Conservation (phyloP, 2,329 filamentous ascomycete genomes). For the Xylariomycetidae sp. region DNA sequence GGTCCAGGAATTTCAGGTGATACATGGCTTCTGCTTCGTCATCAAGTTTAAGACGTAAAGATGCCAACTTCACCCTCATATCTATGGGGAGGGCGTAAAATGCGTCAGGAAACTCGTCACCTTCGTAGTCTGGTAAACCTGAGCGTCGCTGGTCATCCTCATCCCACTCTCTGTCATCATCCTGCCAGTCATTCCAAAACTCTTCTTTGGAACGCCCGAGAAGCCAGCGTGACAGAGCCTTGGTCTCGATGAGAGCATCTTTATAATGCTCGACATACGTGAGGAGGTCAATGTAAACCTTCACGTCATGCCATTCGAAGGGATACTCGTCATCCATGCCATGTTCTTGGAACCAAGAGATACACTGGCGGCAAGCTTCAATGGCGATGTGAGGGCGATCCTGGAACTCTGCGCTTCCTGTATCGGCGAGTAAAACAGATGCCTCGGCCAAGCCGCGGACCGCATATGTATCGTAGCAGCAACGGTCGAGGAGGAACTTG, state of each 20-base stretch:
- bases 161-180: slow-evolving; percentile 91
- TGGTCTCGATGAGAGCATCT: slow-evolving; percentile 66
- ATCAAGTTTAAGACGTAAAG: slow-evolving; percentile 72
- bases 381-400: slow-evolving; percentile 33
- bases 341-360: slow-evolving; percentile 36
- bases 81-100: slow-evolving; percentile 80
- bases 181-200: slow-evolving; percentile 69
- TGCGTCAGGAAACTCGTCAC: slow-evolving; percentile 45
- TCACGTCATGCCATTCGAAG: slow-evolving; percentile 74
- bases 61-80: slow-evolving; percentile 75
- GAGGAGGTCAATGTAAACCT: slow-evolving; percentile 80
- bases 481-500: slow-evolving; percentile 46
- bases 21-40: slow-evolving; percentile 66
- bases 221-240: slow-evolving; percentile 73
- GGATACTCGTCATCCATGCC: slow-evolving; percentile 29
- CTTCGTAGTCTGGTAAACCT: slow-evolving; percentile 56
- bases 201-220: slow-evolving; percentile 68
- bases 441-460: slow-evolving; percentile 54
- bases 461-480: slow-evolving; percentile 49
- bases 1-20: slow-evolving; percentile 68
- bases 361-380: slow-evolving; percentile 43
- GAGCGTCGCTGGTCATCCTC: slow-evolving; percentile 63
- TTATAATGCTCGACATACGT: slow-evolving; percentile 58
- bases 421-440: slow-evolving; percentile 43
- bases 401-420: slow-evolving; percentile 38